These are phyloP conservation scores for Ustulina deusta DNA, from an alignment of 2,329 filamentous ascomycete genomes.

Conservation along the genomic window DNA sequence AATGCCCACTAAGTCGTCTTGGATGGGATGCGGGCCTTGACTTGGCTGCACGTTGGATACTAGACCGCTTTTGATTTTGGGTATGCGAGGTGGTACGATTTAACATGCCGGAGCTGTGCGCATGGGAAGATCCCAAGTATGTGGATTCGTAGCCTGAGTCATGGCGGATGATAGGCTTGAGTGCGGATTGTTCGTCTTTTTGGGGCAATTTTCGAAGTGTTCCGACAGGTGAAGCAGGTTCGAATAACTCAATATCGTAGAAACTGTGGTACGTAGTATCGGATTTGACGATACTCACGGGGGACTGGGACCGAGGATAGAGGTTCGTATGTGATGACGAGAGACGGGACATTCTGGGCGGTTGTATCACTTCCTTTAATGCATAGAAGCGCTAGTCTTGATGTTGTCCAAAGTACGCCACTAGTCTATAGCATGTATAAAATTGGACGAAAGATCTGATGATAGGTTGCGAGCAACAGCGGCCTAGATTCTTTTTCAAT, in stretches of 20 bases:
- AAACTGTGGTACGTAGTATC: slow-evolving; percentile 68
- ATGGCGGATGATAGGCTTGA: slow-evolving; percentile 63
- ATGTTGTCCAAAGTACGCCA: background rate
- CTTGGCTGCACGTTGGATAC: slow-evolving; percentile 56
- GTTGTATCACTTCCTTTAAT: slow-evolving; percentile 30
- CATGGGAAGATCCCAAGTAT: slow-evolving; percentile 52
- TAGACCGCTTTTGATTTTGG: slow-evolving; percentile 56
- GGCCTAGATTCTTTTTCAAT: slow-evolving; percentile 23
- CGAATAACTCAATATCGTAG: slow-evolving; percentile 62
- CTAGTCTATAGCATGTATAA: background rate
- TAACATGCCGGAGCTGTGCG: slow-evolving; percentile 48
- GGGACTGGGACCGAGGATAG: slow-evolving; percentile 51
- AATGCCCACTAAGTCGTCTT: slow-evolving; percentile 43
- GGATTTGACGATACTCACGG: slow-evolving; percentile 59
- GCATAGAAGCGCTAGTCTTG: slow-evolving; percentile 6
- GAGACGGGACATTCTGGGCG: slow-evolving; percentile 45
- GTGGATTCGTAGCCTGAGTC: slow-evolving; percentile 71
- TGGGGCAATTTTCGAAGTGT: slow-evolving; percentile 30
- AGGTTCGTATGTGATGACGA: slow-evolving; percentile 41
- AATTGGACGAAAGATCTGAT: background rate
- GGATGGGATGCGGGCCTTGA: slow-evolving; percentile 50
- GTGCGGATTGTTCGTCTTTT: slow-evolving; percentile 49
- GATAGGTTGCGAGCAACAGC: slow-evolving; percentile 1
- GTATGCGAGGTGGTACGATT: slow-evolving; percentile 48
- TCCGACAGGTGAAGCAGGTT: slow-evolving; percentile 52